Evolutionary conservation across 331 rosid genomes (phyloP), one percentile per base, ranked within the genome.

Genomic region (Dryas integrifolia): DNA sequence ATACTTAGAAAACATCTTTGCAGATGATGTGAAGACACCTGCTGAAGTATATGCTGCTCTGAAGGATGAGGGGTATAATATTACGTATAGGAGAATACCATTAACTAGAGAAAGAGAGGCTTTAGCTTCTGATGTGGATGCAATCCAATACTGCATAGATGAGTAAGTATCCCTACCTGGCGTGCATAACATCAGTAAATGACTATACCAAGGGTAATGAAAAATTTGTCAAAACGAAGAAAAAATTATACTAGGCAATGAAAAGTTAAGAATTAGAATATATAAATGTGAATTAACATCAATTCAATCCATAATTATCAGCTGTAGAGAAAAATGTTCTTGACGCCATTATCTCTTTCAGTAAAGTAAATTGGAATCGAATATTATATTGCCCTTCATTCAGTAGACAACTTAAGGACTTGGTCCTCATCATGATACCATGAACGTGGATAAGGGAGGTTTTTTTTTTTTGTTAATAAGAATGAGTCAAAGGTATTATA

Each of bases 1-100:
- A 76, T 88, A 85, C 82, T 87, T 93, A 85, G 92, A 91, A 76
- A 91, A 84, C 77, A 81, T 88, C 80, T 79, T 70, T 61, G 77
- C 82, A 65, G 95, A 88, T 83, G 89, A 86, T 80, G 95, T 90
- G 76, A 86, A 82, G 86, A 88, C 97, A 12, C 95, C 97, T 12
- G 85, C 88, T 5, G 97, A 91, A 85, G 97, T 88, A 46, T 91
- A 91, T 79, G 81, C 89, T 56, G 68, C 84, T 69, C 72, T 91
- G 63, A 87, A 81, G 76, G 89, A 70, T 13, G 88, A 85, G 65
- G 87, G 90, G 64, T 86, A 83, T 81, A 86, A 87, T 76, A 80
- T 87, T 79, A 73, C 72, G 49, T 88, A 85, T 73, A 75, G 70
- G 82, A 86, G 97, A 79, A 85, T 87, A 65, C 97, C 95, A 72